These are phyloP conservation scores for Trifolium repens DNA, from an alignment of 306 rosid species.

Conservation along the genomic window DNA sequence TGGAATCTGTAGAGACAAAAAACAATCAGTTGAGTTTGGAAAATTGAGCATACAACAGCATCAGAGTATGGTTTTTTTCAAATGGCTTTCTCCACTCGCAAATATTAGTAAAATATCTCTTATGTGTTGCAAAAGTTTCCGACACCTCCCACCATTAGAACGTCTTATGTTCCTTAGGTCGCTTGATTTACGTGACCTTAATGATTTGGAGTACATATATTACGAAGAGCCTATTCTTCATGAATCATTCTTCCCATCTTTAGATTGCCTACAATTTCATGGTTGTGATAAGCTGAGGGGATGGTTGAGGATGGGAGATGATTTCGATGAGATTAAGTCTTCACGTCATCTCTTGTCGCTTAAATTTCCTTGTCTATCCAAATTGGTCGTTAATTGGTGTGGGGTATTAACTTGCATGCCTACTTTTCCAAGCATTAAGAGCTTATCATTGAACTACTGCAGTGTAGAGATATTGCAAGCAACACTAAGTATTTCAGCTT, in stretches of 20 bases:
- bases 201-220: constrained; percentile 21
- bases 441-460: background rate
- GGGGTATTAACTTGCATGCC: background rate
- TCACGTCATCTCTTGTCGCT: background rate
- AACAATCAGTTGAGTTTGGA: background rate
- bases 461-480: background rate
- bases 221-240: background rate
- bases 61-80: background rate
- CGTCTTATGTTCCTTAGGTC: constrained; percentile 17
- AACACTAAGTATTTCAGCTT: background rate
- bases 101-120: background rate
- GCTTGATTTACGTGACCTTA: no score
- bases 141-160: constrained; percentile 25
- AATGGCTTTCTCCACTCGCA: constrained; percentile 31
- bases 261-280: no score
- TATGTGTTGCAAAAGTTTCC: rapidly evolving
- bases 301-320: background rate
- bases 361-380: background rate
- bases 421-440: background rate
- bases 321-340: background rate
- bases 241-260: constrained; percentile 1
- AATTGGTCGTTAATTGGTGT: no score
- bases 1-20: no score
- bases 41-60: no score
- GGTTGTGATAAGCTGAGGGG: no score